Conservation (phyloP, 2,329 filamentous ascomycete species). For the Chaetomium globosum region DNA sequence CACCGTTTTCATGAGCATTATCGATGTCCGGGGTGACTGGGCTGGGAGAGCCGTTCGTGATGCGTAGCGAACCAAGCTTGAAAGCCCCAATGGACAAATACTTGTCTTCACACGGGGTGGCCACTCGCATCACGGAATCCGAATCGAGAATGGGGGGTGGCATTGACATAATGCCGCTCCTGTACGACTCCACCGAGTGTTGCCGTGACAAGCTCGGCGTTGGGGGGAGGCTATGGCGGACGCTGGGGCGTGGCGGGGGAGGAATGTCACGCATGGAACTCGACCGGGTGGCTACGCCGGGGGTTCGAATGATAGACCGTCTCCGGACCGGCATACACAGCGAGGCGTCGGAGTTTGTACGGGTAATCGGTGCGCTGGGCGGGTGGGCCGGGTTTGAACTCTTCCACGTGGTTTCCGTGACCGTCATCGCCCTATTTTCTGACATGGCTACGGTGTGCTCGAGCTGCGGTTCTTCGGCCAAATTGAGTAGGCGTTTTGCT, state of each 20-base stretch:
- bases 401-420: conserved; percentile 44
- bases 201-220: conserved; percentile 46
- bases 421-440: conserved; percentile 42
- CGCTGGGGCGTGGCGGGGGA: conserved; percentile 40
- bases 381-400: conserved; percentile 42
- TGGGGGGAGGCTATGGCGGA: conserved; percentile 45
- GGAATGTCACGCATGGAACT: conserved; percentile 36
- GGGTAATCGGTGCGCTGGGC: conserved; percentile 40
- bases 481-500: conserved; percentile 48
- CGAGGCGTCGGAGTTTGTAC: conserved; percentile 53
- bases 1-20: conserved; percentile 21
- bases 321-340: conserved; percentile 53
- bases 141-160: conserved; percentile 37
- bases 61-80: conserved; percentile 63
- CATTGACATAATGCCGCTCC: conserved; percentile 43
- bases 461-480: conserved; percentile 42
- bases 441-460: conserved; percentile 43
- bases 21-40: conserved; percentile 51
- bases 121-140: conserved; percentile 43
- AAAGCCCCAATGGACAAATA: conserved; percentile 64
- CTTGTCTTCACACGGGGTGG: conserved; percentile 58
- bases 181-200: conserved; percentile 46
- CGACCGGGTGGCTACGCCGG: conserved; percentile 53
- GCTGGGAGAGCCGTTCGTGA: conserved; percentile 61
- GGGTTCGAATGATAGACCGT: conserved; percentile 53